phyloP scores from a whole-genome alignment of 2,329 filamentous ascomycete genomes.

The Cladosporium cucumerinum region DNA sequence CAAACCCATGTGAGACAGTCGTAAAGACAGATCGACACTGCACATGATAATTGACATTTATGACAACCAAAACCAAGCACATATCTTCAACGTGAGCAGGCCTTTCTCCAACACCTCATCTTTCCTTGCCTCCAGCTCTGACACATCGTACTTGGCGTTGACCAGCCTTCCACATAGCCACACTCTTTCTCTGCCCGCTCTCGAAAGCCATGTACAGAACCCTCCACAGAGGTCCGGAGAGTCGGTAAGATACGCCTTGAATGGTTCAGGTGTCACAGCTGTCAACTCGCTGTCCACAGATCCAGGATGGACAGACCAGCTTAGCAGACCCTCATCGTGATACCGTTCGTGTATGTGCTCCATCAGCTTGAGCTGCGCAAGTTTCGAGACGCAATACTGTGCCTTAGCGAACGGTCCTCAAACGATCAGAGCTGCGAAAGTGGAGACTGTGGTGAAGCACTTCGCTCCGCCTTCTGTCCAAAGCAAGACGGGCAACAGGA shows the following conservation, averaged over 20 bases:
- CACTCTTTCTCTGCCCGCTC: constrained; percentile 27
- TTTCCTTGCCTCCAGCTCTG: constrained; percentile 33
- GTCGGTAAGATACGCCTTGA: constrained; percentile 29
- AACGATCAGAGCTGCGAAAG: constrained; percentile 33
- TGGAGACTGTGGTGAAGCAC: constrained; percentile 36
- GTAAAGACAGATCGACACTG: not conserved
- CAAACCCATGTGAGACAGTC: not conserved
- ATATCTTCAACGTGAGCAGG: constrained; percentile 35
- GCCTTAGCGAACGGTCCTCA: constrained; percentile 41
- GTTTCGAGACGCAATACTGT: constrained; percentile 39
- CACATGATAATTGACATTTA: not conserved
- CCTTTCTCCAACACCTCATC: constrained; percentile 36
- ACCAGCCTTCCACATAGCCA: constrained; percentile 40
- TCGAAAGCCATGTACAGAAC: constrained; percentile 35
- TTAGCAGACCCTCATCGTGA: constrained; percentile 27
- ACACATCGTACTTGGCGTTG: constrained; percentile 39
- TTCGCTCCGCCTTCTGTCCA: constrained; percentile 23
- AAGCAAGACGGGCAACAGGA: constrained; percentile 27
- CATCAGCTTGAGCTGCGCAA: constrained; percentile 37
- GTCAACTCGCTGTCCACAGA: constrained; percentile 38
- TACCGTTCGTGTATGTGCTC: constrained; percentile 41
- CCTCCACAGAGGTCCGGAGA: constrained; percentile 33
- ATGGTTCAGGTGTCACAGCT: constrained; percentile 34
- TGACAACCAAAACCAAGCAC: not conserved
- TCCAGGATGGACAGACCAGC: constrained; percentile 37